Evolutionary conservation across 169 alveolate species (phyloP).

Genomic region (Eimeria tenella): DNA sequence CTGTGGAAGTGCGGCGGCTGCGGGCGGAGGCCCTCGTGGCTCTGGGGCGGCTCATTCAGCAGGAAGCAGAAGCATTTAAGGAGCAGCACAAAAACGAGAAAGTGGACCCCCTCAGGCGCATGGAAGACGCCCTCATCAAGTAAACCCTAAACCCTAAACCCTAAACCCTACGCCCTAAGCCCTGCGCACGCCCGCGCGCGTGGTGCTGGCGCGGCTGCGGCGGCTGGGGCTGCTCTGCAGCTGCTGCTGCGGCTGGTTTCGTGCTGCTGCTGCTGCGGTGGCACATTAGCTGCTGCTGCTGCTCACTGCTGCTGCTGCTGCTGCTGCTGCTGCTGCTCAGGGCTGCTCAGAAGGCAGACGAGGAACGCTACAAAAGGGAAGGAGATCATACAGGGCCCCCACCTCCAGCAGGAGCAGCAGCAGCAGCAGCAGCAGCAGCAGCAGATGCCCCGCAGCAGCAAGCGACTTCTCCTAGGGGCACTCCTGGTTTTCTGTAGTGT

Average conservation of each 20-base stretch:
- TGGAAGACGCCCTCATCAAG: conserved; percentile 77
- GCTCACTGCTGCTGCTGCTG: too few relatives aligned
- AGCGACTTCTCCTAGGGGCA: background rate
- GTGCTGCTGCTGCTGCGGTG: background rate
- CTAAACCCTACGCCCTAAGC: background rate
- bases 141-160: background rate
- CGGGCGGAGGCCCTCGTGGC: conserved; percentile 93
- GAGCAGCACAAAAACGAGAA: conserved; percentile 74
- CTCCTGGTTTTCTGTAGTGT: background rate
- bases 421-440: background rate
- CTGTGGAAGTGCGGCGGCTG: conserved; percentile 86
- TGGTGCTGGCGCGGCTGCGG: background rate
- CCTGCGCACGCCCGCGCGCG: background rate
- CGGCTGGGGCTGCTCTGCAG: background rate
- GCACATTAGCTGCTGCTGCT: too few relatives aligned
- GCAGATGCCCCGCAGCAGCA: background rate
- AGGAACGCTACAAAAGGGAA: conserved; percentile 65
- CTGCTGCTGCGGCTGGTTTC: conserved; percentile 2
- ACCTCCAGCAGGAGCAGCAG: background rate
- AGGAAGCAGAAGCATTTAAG: conserved; percentile 83
- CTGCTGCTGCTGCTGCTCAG: background rate
- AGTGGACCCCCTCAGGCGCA: conserved; percentile 70
- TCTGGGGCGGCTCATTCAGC: conserved; percentile 89
- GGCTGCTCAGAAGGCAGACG: conserved; percentile 76
- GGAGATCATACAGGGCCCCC: conserved; percentile 63